Evolutionary conservation across 140 eudicot species (phyloP), one percentile per base, ranked within the genome.

Genomic region (Erigeron philadelphicus): DNA sequence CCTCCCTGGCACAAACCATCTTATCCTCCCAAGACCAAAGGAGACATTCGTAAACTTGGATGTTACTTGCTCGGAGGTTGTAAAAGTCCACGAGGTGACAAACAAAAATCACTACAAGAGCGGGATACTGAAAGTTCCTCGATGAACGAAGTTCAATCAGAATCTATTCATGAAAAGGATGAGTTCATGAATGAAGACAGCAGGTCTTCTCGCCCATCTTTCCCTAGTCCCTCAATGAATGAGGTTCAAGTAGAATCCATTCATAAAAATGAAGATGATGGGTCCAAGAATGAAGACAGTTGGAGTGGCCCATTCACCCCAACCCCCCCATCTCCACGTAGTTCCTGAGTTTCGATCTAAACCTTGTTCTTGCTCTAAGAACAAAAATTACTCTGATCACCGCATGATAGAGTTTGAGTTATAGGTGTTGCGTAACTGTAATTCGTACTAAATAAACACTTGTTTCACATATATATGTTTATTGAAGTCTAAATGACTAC

Each of bases 391-490:
- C 13, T 0, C 61, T 4, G 4, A 17, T 68, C 49, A 31, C 55
- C 53, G 6, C 40, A 72, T 11, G 13, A 62, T 57, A 8, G 70
- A 35, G 18, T 49, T 72, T 64, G 53, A 64, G 65, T 64, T 64
- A 53, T 65, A 18, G 55, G 71, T 63, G 60, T 48, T 61, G 16
- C 15, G 9, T 48, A 35, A 48, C 68, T 1, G 23, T 72, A 61
- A 62, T 11, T 62, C 63, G 18, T 50, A 64, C 63, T 63, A 40
- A 72, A 76, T 76, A 76, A 73, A 54, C 57, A 59, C 47, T 45
- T 11, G 25, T n/a, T 53, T 68, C 40, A 53, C 50, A 40, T 53
- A 15, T 16, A 45, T 42, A 68, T 16, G 63, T 15, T 11, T 60
- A 12, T 60, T 35, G 11, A 60, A 60, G 44, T 60, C 18, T 60